Conservation (phyloP, 768 basidiomycete species). For the Leccinellum rugosiceps region DNA sequence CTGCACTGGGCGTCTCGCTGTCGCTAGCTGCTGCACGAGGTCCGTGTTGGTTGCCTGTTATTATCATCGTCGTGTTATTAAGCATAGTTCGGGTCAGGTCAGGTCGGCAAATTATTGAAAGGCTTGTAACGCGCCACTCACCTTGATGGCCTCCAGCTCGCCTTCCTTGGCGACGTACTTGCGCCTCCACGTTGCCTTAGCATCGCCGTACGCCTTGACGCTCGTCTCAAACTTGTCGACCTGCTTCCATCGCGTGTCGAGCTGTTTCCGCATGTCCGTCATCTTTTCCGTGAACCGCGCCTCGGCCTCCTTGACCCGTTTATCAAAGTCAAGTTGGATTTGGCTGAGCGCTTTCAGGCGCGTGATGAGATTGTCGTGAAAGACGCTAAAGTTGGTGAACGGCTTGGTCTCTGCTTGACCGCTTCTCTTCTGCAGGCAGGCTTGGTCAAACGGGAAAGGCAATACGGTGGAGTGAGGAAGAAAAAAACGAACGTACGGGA, state of each 20-base stretch:
- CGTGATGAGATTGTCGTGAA: conserved; percentile 91
- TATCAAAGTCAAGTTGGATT: conserved; percentile 85
- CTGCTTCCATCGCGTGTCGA: conserved; percentile 87
- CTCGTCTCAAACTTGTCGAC: conserved; percentile 90
- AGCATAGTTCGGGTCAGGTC: neutral
- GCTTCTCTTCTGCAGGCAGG: conserved; percentile 57
- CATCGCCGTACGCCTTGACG: conserved; percentile 76
- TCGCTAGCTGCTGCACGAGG: conserved; percentile 64
- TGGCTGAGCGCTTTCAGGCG: conserved; percentile 82
- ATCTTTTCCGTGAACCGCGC: conserved; percentile 68
- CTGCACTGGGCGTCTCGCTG: conserved; percentile 55
- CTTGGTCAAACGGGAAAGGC: neutral
- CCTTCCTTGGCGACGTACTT: conserved; percentile 81
- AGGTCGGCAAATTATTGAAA: neutral
- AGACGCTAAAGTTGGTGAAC: conserved; percentile 89
- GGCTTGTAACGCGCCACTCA: conserved; percentile 26
- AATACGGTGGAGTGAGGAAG: neutral
- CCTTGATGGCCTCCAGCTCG: conserved; percentile 88
- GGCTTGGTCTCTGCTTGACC: conserved; percentile 83
- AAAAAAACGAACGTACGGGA: conserved; percentile 50
- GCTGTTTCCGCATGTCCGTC: conserved; percentile 76
- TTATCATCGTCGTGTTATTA: neutral
- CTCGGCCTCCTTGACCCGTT: conserved; percentile 78
- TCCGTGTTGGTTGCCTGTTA: conserved; percentile 69
- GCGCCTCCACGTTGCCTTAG: conserved; percentile 79